Conservation (phyloP, 1,284 basidiomycete species). For the Ceratobasidium sp. region DNA sequence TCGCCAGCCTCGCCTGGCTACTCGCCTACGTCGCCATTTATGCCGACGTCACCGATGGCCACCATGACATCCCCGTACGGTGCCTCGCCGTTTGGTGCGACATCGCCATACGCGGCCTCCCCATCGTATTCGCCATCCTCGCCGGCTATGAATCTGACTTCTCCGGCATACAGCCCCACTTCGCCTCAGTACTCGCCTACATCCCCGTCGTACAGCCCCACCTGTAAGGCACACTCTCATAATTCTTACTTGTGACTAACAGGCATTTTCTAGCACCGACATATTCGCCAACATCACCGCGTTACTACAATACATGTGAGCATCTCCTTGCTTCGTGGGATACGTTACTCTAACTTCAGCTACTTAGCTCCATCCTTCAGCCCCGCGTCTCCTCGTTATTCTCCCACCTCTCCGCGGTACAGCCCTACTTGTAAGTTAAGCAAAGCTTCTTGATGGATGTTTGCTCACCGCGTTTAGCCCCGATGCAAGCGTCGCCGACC, state of each 20-base stretch:
- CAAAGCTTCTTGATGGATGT: slow-evolving; percentile 49
- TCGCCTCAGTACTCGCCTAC: slow-evolving; percentile 89
- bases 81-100: slow-evolving; percentile 83
- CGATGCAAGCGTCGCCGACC: slow-evolving; percentile 83
- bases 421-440: slow-evolving; percentile 71
- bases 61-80: slow-evolving; percentile 81
- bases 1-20: slow-evolving; percentile 89
- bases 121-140: slow-evolving; percentile 88
- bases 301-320: slow-evolving; percentile 62
- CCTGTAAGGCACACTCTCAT: slow-evolving; percentile 73
- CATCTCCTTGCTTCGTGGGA: neutral
- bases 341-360: slow-evolving; percentile 59
- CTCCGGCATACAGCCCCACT: slow-evolving; percentile 82
- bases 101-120: slow-evolving; percentile 73
- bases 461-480: slow-evolving; percentile 62
- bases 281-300: slow-evolving; percentile 87
- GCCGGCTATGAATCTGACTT: slow-evolving; percentile 58
- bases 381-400: slow-evolving; percentile 86
- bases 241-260: slow-evolving; percentile 58
- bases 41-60: slow-evolving; percentile 86
- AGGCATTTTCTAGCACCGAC: slow-evolving; percentile 73
- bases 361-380: slow-evolving; percentile 86
- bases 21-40: slow-evolving; percentile 90
- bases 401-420: slow-evolving; percentile 88
- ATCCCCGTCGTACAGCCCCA: slow-evolving; percentile 65